Base-by-base conservation (phyloP, 371 early-diverging fungal genomes). In the Massospora cicadina region DNA sequence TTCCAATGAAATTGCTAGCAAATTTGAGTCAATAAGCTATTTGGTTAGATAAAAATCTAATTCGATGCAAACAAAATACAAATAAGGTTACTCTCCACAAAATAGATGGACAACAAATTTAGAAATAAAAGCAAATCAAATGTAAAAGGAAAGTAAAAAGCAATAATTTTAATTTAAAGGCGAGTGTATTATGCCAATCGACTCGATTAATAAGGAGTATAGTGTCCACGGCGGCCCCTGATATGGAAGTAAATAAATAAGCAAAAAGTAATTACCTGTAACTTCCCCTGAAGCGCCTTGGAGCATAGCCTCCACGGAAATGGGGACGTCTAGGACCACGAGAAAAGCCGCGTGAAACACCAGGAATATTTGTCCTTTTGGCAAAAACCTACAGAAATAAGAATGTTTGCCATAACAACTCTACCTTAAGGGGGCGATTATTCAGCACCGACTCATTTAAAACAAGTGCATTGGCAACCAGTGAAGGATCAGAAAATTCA, bases 311-410 rank as follows among this genome's bases (percentile, higher is more conserved):
- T 28, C 56, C 56, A 55, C 64, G 55, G n/a, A 5, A 55, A 17
- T 13, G 12, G 27, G 12, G 30, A 7, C 31, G n/a, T 26, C 64
- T 55, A n/a, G 12, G 23, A 32, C 64, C 64, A 26, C 64, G 64
- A 27, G 23, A 25, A 21, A n/a, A 17, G 2, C 63, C 28, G 53
- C 33, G 24, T 0, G 7, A 31, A 31, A 91, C 80, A 10, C 89
- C 89, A 13, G 94, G 96, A n/a, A 98, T 75, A 68, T 98, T 98
- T 65, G 98, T 95, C 59, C 98, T 88, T 78, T 98, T 98, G 21
- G 91, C 76, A 23, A 83, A 81, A 30, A 90, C 91, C 80, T 75
- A 60, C 54, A 62, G 30, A 33, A 7, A 58, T n/a, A 10, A 17
- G 30, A 27, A 43, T 23, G 26, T 21, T 31, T 60, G 23, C 25